phyloP scores from a whole-genome alignment of 345 rosid species.

The Theobroma cacao region DNA sequence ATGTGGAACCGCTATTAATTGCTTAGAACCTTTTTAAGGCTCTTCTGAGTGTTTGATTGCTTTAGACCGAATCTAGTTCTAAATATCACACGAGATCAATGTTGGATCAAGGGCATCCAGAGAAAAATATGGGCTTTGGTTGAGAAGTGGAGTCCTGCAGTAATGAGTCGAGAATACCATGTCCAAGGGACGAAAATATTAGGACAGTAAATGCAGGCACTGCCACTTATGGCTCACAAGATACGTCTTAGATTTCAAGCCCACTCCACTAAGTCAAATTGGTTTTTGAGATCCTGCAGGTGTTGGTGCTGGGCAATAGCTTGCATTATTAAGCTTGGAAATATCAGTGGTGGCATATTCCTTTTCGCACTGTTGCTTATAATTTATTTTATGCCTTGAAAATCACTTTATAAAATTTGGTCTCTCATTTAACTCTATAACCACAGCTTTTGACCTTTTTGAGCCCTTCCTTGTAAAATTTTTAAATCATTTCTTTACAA shows the following conservation, averaged over 20 bases:
- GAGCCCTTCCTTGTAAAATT: neutral
- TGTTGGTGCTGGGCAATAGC: conserved; percentile 91
- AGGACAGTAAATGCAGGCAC: conserved; percentile 25
- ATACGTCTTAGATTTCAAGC: conserved; percentile 77
- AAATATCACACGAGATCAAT: conserved; percentile 27
- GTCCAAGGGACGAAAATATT: conserved; percentile 36
- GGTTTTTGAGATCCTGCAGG: conserved; percentile 97
- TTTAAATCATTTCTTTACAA: neutral
- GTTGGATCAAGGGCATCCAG: conserved; percentile 29
- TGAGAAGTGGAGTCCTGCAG: conserved; percentile 25
- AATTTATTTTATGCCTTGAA: neutral
- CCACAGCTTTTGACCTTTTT: neutral
- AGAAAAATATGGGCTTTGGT: conserved; percentile 23
- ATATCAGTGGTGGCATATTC: conserved; percentile 32
- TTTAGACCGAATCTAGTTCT: conserved; percentile 28
- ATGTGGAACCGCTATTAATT: conserved; percentile 4
- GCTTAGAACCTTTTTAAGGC: conserved; percentile 31
- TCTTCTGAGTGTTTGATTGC: conserved; percentile 27
- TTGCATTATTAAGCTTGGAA: conserved; percentile 86
- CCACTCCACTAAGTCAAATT: conserved; percentile 91
- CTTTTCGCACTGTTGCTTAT: neutral
- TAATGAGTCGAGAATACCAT: conserved; percentile 19
- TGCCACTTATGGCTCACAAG: conserved; percentile 41
- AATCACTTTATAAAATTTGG: neutral
- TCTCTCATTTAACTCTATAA: neutral